A percentile compares a stretch with the other conserved stretches of the same genome.
Evolutionary conservation across 768 basidiomycete species (phyloP).

Genomic region (Boletales sp.): DNA sequence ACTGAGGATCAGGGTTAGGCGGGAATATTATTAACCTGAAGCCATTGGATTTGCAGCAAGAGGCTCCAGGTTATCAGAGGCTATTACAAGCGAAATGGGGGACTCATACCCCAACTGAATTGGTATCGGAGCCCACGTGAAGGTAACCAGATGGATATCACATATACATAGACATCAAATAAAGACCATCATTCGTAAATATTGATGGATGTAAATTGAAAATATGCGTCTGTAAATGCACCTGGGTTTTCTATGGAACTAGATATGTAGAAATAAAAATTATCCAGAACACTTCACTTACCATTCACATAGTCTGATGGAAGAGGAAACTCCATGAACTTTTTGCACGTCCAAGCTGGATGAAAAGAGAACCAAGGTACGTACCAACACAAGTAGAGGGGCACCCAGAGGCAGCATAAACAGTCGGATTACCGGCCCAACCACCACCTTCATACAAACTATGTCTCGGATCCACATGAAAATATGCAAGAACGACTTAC

Average conservation of each 20-base stretch:
- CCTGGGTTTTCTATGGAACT: slow-evolving; percentile 29
- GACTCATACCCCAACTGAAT: no score
- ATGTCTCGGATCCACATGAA: not conserved
- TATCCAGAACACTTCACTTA: slow-evolving; percentile 2
- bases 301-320: slow-evolving; percentile 25
- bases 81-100: no score
- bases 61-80: no score
- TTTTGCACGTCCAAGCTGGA: not conserved
- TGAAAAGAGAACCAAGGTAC: not conserved
- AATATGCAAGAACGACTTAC: slow-evolving; percentile 11
- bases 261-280: not conserved
- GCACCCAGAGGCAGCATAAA: slow-evolving; percentile 29
- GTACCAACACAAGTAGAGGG: slow-evolving; percentile 29
- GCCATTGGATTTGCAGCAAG: no score
- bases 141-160: no score
- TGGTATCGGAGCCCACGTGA: no score
- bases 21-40: no score
- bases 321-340: not conserved
- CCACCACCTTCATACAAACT: slow-evolving; percentile 20
- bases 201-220: slow-evolving; percentile 36
- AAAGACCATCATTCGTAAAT: slow-evolving; percentile 27
- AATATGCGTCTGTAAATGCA: slow-evolving; percentile 42
- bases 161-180: no score
- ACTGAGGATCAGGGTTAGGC: no score
- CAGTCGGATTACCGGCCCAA: slow-evolving; percentile 25